phyloP scores from a whole-genome alignment of 345 rosid genomes.

The Hibiscus syriacus region DNA sequence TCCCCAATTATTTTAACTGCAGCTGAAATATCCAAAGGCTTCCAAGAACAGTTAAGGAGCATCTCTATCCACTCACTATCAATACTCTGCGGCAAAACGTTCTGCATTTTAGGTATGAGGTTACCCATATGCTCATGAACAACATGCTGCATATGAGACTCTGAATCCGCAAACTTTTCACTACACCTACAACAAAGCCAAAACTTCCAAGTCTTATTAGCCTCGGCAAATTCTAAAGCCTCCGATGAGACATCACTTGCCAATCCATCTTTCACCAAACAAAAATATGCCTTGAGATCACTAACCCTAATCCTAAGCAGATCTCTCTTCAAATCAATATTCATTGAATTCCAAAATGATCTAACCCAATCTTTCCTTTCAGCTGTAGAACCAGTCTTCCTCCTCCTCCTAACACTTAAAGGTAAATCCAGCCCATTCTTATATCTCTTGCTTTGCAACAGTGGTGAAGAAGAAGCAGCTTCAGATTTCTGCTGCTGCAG shows the following conservation, averaged over 20 bases:
- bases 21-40: conserved; percentile 74
- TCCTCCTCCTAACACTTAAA: conserved; percentile 47
- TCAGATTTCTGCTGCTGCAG: conserved; percentile 91
- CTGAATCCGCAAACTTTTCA: conserved; percentile 54
- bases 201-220: conserved; percentile 64
- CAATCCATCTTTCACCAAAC: conserved; percentile 44
- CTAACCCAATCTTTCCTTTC: conserved; percentile 65
- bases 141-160: conserved; percentile 71
- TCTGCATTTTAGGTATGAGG: conserved; percentile 62
- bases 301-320: conserved; percentile 54
- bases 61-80: conserved; percentile 63
- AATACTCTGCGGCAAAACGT: conserved; percentile 59
- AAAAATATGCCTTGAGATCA: conserved; percentile 60
- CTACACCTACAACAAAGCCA: conserved; percentile 73
- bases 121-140: conserved; percentile 73
- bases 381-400: conserved; percentile 40
- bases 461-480: conserved; percentile 14
- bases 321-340: conserved; percentile 45
- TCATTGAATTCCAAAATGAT: conserved; percentile 68
- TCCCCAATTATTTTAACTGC: conserved; percentile 44
- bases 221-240: conserved; percentile 50
- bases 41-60: conserved; percentile 72
- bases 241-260: conserved; percentile 53
- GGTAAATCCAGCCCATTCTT: conserved; percentile 35
- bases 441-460: conserved; percentile 30